These are phyloP conservation scores for Saturnispora bothae DNA, from an alignment of 805 yeast species.

Conservation along the genomic window DNA sequence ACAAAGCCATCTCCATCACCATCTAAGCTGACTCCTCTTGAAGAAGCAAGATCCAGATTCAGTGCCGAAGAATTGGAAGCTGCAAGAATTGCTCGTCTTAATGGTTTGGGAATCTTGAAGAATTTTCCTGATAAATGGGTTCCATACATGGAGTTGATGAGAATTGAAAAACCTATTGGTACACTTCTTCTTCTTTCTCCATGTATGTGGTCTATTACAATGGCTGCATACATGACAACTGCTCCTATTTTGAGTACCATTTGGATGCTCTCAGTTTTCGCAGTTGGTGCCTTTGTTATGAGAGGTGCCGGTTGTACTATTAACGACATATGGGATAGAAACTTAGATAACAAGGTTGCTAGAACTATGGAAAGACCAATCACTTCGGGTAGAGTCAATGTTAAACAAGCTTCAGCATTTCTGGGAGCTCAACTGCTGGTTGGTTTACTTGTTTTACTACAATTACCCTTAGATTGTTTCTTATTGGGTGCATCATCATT, in stretches of 20 bases:
- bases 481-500: conserved; percentile 71
- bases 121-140: conserved; percentile 62
- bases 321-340: conserved; percentile 78
- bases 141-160: conserved; percentile 87
- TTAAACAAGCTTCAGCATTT: conserved; percentile 58
- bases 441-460: conserved; percentile 62
- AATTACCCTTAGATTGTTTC: conserved; percentile 76
- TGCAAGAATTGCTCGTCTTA: conserved; percentile 41
- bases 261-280: conserved; percentile 57
- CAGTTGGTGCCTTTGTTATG: conserved; percentile 82
- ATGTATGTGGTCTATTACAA: conserved; percentile 83
- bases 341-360: conserved; percentile 75
- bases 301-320: conserved; percentile 97
- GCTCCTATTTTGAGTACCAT: conserved; percentile 60
- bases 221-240: conserved; percentile 67
- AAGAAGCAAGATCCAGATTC: conserved; percentile 17
- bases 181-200: conserved; percentile 77
- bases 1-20: not conserved
- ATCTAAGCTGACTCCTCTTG: not conserved
- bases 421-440: conserved; percentile 62
- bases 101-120: conserved; percentile 40
- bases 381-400: conserved; percentile 73
- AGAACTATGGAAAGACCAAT: conserved; percentile 90
- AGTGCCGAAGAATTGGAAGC: conserved; percentile 34
- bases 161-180: conserved; percentile 95